Percentiles rank a stretch among this genome's conserved stretches.
Evolutionary conservation across 2,329 filamentous ascomycete genomes (phyloP).

Genomic region (Hymenotorrendiella dingleyae): DNA sequence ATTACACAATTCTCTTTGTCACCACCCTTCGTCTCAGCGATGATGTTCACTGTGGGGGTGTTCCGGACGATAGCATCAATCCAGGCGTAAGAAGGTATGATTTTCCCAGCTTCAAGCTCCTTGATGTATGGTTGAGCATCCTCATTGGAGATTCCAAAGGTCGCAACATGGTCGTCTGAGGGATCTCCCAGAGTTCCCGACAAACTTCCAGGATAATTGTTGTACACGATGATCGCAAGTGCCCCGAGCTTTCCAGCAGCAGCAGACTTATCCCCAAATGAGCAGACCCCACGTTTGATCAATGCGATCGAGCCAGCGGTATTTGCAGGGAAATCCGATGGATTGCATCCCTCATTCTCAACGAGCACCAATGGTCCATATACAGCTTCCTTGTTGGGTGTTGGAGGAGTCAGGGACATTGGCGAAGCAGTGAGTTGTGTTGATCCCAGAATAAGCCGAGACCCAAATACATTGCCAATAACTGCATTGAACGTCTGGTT

Average conservation of each 20-base stretch:
- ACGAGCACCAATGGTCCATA: slow-evolving; percentile 55
- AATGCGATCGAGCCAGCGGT: slow-evolving; percentile 62
- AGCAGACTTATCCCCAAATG: slow-evolving; percentile 66
- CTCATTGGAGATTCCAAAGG: slow-evolving; percentile 57
- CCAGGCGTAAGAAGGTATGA: slow-evolving; percentile 50
- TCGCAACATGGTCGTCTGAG: slow-evolving; percentile 55
- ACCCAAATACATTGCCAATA: slow-evolving; percentile 54
- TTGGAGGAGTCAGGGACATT: slow-evolving; percentile 64
- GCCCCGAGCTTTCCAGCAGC: slow-evolving; percentile 65
- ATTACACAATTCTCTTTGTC: slow-evolving; percentile 58
- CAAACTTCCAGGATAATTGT: slow-evolving; percentile 48
- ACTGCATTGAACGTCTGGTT: slow-evolving; percentile 60
- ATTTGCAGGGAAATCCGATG: slow-evolving; percentile 54
- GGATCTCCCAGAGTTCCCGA: slow-evolving; percentile 62
- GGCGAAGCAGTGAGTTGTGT: slow-evolving; percentile 44
- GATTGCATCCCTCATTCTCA: slow-evolving; percentile 55
- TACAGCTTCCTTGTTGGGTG: slow-evolving; percentile 51
- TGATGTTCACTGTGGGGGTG: slow-evolving; percentile 42
- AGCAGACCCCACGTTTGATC: slow-evolving; percentile 62
- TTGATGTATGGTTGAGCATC: slow-evolving; percentile 52
- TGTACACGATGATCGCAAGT: slow-evolving; percentile 66
- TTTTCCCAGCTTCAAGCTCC: slow-evolving; percentile 45
- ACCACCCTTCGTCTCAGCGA: slow-evolving; percentile 53
- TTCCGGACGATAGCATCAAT: slow-evolving; percentile 50
- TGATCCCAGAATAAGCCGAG: slow-evolving; percentile 47